Percentiles rank a stretch among this genome's conserved stretches.
Evolutionary conservation across 805 yeast genomes (phyloP).

Genomic region (Yamadazyma endophytica): DNA sequence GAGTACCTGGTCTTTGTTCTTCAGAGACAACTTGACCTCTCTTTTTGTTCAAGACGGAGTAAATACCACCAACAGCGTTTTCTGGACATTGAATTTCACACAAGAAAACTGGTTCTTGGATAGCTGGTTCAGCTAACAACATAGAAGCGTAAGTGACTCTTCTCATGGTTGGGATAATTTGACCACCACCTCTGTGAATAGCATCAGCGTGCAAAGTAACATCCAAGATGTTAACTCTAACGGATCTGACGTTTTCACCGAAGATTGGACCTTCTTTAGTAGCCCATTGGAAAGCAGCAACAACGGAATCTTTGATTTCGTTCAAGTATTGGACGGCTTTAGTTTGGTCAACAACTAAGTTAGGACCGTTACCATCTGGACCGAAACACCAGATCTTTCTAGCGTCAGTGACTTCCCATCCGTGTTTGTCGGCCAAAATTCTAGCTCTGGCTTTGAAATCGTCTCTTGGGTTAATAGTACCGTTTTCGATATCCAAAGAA

Average conservation of each 20-base stretch:
- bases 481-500: conserved; percentile 85
- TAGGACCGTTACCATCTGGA: conserved; percentile 99
- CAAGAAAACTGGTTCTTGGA: conserved; percentile 98
- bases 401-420: conserved; percentile 99
- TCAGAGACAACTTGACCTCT: conserved; percentile 99
- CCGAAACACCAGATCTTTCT: conserved; percentile 99
- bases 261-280: conserved; percentile 98
- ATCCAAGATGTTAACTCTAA: conserved; percentile 97
- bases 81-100: conserved; percentile 99
- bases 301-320: conserved; percentile 99
- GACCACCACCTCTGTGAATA: conserved; percentile 99
- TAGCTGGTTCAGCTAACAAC: conserved; percentile 97
- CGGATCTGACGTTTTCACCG: conserved; percentile 94
- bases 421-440: conserved; percentile 96
- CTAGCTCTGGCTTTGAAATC: conserved; percentile 99
- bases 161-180: conserved; percentile 99
- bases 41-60: conserved; percentile 98
- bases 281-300: conserved; percentile 99
- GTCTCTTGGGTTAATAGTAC: conserved; percentile 90
- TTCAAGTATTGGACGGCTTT: conserved; percentile 99
- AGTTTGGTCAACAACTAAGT: conserved; percentile 98
- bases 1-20: conserved; percentile 99
- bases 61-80: conserved; percentile 99
- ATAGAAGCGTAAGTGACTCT: conserved; percentile 98
- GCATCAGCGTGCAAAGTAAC: conserved; percentile 99